These are phyloP conservation scores for Coemansia sp. DNA, from an alignment of 371 early-diverging fungal species.

Conservation along the genomic window DNA sequence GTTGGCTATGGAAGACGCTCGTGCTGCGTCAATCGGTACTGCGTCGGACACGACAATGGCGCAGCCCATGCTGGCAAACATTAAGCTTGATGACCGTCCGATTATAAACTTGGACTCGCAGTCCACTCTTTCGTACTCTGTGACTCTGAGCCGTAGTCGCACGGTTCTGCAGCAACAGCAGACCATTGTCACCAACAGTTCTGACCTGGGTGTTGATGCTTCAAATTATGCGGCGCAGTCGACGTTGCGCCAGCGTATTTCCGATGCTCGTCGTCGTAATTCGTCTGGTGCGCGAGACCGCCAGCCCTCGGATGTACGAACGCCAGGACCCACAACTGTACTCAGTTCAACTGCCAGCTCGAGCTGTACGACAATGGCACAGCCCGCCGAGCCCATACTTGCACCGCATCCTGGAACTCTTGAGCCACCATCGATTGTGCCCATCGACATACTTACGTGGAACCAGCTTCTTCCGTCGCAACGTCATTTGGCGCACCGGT, in stretches of 20 bases:
- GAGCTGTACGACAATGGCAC: conserved; percentile 11
- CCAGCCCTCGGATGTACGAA: background rate
- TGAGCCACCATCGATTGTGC: conserved; percentile 41
- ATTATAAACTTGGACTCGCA: conserved; percentile 24
- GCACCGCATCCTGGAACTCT: conserved; percentile 15
- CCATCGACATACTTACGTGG: conserved; percentile 46
- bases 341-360: background rate
- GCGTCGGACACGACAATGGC: background rate
- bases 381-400: background rate
- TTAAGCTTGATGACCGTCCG: conserved; percentile 32
- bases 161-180: conserved; percentile 23
- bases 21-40: conserved; percentile 11
- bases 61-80: conserved; percentile 14
- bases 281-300: conserved; percentile 11
- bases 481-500: conserved; percentile 39
- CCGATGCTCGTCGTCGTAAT: conserved; percentile 16
- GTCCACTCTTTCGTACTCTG: conserved; percentile 20
- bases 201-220: conserved; percentile 3
- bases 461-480: conserved; percentile 48
- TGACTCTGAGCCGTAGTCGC: conserved; percentile 13
- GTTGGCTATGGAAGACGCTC: conserved; percentile 31
- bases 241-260: conserved; percentile 17
- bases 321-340: background rate
- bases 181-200: conserved; percentile 1
- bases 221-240: background rate